Conservation (phyloP, 305 asterid species). For the Rubia occidens region DNA sequence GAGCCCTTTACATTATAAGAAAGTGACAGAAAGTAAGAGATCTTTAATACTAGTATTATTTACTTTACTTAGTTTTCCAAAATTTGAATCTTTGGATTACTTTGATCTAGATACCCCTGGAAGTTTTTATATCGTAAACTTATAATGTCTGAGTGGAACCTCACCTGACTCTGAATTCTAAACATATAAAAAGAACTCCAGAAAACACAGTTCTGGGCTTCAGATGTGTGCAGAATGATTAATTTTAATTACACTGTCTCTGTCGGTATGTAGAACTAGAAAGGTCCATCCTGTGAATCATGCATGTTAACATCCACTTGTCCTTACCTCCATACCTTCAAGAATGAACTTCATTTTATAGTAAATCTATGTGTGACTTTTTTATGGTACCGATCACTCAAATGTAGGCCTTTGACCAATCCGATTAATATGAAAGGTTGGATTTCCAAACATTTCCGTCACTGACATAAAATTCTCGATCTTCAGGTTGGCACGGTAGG, state of each 20-base stretch:
- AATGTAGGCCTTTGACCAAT: too few relatives aligned
- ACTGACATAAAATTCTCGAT: not conserved
- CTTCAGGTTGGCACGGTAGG: conserved; percentile 47
- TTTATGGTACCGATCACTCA: too few relatives aligned
- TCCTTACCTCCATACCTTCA: not conserved
- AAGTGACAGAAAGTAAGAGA: too few relatives aligned
- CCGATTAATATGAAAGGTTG: too few relatives aligned
- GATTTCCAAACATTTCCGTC: too few relatives aligned
- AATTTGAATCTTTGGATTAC: conserved; percentile 9
- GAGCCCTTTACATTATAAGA: not conserved
- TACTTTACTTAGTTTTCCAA: not conserved
- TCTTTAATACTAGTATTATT: too few relatives aligned
- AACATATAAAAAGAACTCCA: not conserved
- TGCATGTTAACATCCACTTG: conserved; percentile 7
- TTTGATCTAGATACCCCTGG: conserved; percentile 8
- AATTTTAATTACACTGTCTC: not conserved
- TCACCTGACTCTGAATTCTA: conserved; percentile 7
- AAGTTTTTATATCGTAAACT: not conserved
- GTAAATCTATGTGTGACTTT: not conserved
- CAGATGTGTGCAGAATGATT: conserved; percentile 12
- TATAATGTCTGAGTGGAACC: conserved; percentile 2
- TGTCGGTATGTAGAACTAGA: not conserved
- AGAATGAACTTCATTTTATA: not conserved
- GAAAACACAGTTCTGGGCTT: not conserved
- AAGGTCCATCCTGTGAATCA: conserved; percentile 3